Evolutionary conservation across 2,329 filamentous ascomycete genomes (phyloP).

Genomic region (Trichoderma brevicompactum): DNA sequence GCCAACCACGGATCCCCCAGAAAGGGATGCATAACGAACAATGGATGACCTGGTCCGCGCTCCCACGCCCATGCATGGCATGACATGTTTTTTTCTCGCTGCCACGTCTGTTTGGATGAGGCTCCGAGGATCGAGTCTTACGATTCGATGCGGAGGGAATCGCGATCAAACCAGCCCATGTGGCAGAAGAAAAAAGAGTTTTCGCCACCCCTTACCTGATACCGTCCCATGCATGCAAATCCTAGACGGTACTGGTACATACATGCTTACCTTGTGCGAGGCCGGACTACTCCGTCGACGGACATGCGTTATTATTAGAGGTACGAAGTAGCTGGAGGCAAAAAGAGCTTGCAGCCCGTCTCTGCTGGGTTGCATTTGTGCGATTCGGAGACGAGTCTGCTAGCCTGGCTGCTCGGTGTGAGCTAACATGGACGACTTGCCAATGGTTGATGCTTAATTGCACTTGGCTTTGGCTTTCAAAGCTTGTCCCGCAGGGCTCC

Average conservation of each 20-base stretch:
- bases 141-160: slow-evolving; percentile 28
- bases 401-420: neutral
- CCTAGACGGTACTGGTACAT: neutral
- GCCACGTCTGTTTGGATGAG: neutral
- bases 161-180: slow-evolving; percentile 16
- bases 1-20: neutral
- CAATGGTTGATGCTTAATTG: slow-evolving; percentile 10
- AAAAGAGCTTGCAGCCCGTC: neutral
- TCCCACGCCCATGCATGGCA: neutral
- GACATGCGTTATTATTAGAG: neutral
- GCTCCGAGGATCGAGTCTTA: slow-evolving; percentile 20
- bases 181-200: neutral
- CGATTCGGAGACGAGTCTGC: neutral
- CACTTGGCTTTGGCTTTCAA: slow-evolving; percentile 8
- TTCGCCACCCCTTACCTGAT: slow-evolving; percentile 12
- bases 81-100: neutral
- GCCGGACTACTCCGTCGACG: slow-evolving; percentile 1
- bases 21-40: neutral
- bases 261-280: neutral
- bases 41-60: neutral
- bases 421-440: neutral
- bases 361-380: slow-evolving; percentile 8
- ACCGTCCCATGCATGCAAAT: slow-evolving; percentile 6
- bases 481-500: slow-evolving; percentile 1
- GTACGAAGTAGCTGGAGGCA: neutral